Conservation (phyloP, 768 basidiomycete species). For the Symmetrospora coprosmae region DNA sequence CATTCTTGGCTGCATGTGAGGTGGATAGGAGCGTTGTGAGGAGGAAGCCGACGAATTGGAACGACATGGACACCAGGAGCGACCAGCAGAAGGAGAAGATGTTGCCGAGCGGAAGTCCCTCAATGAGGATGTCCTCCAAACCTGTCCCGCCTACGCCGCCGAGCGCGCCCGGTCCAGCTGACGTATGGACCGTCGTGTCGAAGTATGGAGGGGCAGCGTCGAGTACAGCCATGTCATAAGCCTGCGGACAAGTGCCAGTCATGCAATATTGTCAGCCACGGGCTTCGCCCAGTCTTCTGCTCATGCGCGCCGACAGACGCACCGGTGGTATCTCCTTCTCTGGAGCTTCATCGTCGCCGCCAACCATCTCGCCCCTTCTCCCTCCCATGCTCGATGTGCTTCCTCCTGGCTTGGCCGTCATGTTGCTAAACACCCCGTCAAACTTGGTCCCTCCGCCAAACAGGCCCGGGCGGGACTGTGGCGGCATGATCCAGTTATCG, state of each 20-base stretch:
- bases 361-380: conserved; percentile 26
- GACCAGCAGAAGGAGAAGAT: conserved; percentile 69
- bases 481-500: background rate
- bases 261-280: background rate
- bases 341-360: conserved; percentile 33
- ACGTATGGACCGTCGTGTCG: conserved; percentile 86
- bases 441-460: conserved; percentile 64
- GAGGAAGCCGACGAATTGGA: conserved; percentile 50
- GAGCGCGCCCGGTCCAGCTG: conserved; percentile 50
- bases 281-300: background rate
- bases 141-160: conserved; percentile 47
- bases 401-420: conserved; percentile 73
- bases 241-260: conserved; percentile 40
- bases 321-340: conserved; percentile 75
- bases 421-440: conserved; percentile 90
- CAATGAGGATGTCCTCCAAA: conserved; percentile 63
- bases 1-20: conserved; percentile 83
- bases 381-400: conserved; percentile 35
- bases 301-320: conserved; percentile 38
- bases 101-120: conserved; percentile 75
- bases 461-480: conserved; percentile 4
- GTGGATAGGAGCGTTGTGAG: conserved; percentile 80
- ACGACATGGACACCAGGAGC: conserved; percentile 76
- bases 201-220: conserved; percentile 91
- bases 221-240: conserved; percentile 71